A percentile compares a stretch with the other conserved stretches of the same genome.
phyloP scores from a whole-genome alignment of 1,139 yeast species.

The Yamadazyma epiphylla region DNA sequence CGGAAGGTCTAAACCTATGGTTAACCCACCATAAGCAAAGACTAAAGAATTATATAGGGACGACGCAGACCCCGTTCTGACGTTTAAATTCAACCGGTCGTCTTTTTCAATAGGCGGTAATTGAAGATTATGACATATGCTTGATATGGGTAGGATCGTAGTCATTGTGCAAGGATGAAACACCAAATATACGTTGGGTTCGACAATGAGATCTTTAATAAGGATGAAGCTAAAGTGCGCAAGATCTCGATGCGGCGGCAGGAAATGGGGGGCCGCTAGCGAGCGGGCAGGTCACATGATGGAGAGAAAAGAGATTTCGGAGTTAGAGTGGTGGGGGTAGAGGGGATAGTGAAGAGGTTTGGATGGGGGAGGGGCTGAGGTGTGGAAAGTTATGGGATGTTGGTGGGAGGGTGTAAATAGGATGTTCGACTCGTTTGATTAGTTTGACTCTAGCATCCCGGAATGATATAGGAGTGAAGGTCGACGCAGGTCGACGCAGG shows the following conservation, averaged over 20 bases:
- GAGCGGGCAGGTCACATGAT: background rate
- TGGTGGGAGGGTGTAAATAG: too few species aligned
- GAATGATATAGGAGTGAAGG: too few species aligned
- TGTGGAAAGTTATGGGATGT: too few species aligned
- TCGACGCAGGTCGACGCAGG: too few species aligned
- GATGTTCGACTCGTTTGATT: too few species aligned
- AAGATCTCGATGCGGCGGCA: background rate
- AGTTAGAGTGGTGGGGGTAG: background rate
- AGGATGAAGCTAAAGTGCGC: too few species aligned
- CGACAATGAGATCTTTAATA: too few species aligned
- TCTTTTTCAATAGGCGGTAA: constrained; percentile 47
- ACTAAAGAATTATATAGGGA: constrained; percentile 55
- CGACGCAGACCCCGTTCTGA: constrained; percentile 66
- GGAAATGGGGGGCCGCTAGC: background rate
- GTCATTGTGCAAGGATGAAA: constrained; percentile 9
- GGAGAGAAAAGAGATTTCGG: background rate
- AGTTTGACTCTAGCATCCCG: too few species aligned
- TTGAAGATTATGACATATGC: constrained; percentile 44
- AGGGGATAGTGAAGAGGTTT: background rate
- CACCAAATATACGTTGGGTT: too few species aligned
- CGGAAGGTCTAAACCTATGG: constrained; percentile 50
- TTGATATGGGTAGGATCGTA: constrained; percentile 35
- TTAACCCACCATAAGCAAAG: constrained; percentile 66
- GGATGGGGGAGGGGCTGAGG: background rate
- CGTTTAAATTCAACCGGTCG: constrained; percentile 47